Percentiles rank a stretch among this genome's conserved stretches.
phyloP scores from a whole-genome alignment of 352 stramenopile genomes.

The Phytophthora quininea region DNA sequence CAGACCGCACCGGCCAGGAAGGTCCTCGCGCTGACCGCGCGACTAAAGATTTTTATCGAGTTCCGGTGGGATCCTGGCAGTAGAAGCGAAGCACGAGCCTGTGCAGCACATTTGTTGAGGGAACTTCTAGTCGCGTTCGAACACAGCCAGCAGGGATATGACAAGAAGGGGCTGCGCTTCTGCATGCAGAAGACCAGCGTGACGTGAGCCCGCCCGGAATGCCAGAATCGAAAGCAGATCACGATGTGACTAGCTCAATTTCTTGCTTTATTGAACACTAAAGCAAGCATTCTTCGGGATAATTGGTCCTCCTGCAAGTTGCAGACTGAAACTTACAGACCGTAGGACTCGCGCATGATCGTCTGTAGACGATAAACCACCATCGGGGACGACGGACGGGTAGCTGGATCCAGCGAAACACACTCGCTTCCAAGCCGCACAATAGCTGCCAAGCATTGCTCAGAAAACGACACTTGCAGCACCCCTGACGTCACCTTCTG shows the following conservation, averaged over 20 bases:
- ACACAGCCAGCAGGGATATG: slow-evolving; percentile 2
- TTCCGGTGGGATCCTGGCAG: background rate
- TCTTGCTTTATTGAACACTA: background rate
- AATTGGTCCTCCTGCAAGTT: no score
- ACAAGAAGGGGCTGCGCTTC: background rate
- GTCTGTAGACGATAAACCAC: slow-evolving; percentile 24
- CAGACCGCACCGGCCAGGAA: background rate
- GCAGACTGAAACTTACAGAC: no score
- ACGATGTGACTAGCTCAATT: background rate
- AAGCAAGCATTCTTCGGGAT: no score
- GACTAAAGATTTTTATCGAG: background rate
- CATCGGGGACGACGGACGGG: slow-evolving; percentile 16
- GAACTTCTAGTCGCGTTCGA: background rate
- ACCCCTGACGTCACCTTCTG: slow-evolving; percentile 21
- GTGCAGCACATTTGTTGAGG: background rate
- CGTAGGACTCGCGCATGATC: slow-evolving; percentile 9
- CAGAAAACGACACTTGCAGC: slow-evolving; percentile 21
- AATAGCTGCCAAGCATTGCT: background rate
- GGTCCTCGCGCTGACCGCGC: background rate
- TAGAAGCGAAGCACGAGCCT: background rate
- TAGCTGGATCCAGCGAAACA: slow-evolving; percentile 10
- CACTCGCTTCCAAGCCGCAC: slow-evolving; percentile 13
- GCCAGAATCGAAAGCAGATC: no score
- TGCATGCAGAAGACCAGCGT: slow-evolving; percentile 1
- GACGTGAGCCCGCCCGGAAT: background rate